Conservation (phyloP, 129 eudicot genomes). For the Artemisia argyi region DNA sequence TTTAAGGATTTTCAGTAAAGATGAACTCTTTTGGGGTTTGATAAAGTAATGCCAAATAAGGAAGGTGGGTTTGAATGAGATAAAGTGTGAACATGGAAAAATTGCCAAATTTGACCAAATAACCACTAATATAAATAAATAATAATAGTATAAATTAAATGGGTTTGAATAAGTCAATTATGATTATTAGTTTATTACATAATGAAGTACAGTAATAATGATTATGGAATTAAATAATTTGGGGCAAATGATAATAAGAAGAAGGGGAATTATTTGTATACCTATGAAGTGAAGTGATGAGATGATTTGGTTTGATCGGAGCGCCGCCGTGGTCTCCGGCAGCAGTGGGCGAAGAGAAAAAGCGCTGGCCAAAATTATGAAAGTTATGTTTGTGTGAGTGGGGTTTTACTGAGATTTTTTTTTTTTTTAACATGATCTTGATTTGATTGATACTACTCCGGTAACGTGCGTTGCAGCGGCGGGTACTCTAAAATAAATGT, state of each 20-base stretch:
- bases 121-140: neutral
- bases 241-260: neutral
- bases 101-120: conserved; percentile 26
- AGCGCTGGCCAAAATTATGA: too few relatives aligned
- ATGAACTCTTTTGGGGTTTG: neutral
- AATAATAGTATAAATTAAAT: neutral
- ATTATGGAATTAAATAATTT: neutral
- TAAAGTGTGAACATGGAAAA: conserved; percentile 26
- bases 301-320: conserved; percentile 1
- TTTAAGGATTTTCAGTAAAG: neutral
- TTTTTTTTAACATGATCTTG: too few relatives aligned
- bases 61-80: conserved; percentile 16
- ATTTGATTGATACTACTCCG: too few relatives aligned
- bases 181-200: neutral
- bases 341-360: conserved; percentile 11
- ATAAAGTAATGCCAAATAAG: conserved; percentile 9
- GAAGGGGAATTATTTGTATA: neutral
- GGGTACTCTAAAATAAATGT: too few relatives aligned
- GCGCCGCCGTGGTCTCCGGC: conserved; percentile 10
- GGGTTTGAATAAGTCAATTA: conserved; percentile 12
- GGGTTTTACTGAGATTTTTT: too few relatives aligned
- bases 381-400: too few relatives aligned
- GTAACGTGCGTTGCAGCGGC: too few relatives aligned
- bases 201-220: neutral
- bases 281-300: neutral